Evolutionary conservation across 2,329 filamentous ascomycete species (phyloP).

Genomic region (Diaporthe velutina): DNA sequence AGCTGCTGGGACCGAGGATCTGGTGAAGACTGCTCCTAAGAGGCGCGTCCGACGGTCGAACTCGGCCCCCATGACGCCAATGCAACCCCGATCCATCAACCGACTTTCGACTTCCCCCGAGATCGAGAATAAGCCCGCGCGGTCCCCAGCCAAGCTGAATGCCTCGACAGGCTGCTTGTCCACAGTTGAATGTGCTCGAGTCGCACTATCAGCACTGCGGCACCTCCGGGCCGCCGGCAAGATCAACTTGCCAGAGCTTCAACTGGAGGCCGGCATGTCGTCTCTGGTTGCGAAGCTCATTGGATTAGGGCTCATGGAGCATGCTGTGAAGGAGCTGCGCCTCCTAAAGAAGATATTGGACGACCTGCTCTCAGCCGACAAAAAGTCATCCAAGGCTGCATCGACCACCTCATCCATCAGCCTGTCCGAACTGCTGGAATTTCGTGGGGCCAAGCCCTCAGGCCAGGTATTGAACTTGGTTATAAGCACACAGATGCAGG

Average conservation of each 20-base stretch:
- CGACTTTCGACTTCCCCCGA: conserved; percentile 68
- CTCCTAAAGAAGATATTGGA: conserved; percentile 75
- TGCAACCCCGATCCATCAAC: conserved; percentile 73
- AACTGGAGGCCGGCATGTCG: conserved; percentile 81
- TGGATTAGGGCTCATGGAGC: conserved; percentile 72
- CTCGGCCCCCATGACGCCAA: conserved; percentile 70
- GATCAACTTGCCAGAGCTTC: conserved; percentile 70
- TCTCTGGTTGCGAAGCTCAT: conserved; percentile 77
- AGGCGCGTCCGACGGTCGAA: conserved; percentile 66
- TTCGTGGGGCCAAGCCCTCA: conserved; percentile 59
- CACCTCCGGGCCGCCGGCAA: conserved; percentile 66
- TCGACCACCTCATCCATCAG: conserved; percentile 50
- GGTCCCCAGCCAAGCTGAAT: conserved; percentile 43
- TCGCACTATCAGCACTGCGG: conserved; percentile 75
- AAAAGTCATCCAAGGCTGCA: conserved; percentile 50
- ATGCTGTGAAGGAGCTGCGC: conserved; percentile 77
- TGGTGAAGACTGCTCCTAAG: conserved; percentile 52
- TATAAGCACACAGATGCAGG: conserved; percentile 74
- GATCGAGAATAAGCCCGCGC: conserved; percentile 50
- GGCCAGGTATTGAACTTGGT: conserved; percentile 65
- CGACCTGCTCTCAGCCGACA: conserved; percentile 42
- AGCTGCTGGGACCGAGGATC: conserved; percentile 53
- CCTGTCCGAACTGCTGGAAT: conserved; percentile 73
- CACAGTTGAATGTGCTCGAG: conserved; percentile 76
- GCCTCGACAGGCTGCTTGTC: conserved; percentile 63